Evolutionary conservation across 495 filamentous ascomycete species (phyloP).

Genomic region (Podospora fimiseda): DNA sequence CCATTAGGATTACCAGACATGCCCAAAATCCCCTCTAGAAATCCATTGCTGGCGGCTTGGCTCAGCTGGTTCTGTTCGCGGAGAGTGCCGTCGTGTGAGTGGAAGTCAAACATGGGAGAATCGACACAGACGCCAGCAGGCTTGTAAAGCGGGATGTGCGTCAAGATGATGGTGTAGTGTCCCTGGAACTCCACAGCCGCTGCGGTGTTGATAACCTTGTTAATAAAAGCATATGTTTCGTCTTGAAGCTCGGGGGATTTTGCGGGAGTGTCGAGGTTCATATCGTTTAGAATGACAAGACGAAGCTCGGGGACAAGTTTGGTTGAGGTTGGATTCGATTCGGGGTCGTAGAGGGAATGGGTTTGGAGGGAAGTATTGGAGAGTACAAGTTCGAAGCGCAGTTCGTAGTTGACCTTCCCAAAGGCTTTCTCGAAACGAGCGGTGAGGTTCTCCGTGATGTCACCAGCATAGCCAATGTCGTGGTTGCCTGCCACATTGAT

Average conservation of each 20-base stretch:
- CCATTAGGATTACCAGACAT: conserved; percentile 55
- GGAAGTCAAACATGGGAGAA: conserved; percentile 70
- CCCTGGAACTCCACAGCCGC: conserved; percentile 58
- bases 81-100: conserved; percentile 61
- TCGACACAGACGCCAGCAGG: conserved; percentile 76
- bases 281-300: conserved; percentile 78
- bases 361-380: conserved; percentile 20
- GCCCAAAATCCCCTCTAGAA: conserved; percentile 76
- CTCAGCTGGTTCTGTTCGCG: conserved; percentile 90
- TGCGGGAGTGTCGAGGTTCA: conserved; percentile 85
- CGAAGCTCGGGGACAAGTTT: conserved; percentile 58
- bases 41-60: conserved; percentile 53
- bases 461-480: conserved; percentile 92
- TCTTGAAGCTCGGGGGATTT: conserved; percentile 56
- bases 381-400: conserved; percentile 59
- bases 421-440: conserved; percentile 75
- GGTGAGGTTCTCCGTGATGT: conserved; percentile 65
- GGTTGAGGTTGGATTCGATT: conserved; percentile 30
- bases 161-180: conserved; percentile 75
- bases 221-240: conserved; percentile 70
- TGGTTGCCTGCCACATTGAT: conserved; percentile 94
- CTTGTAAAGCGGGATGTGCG: conserved; percentile 89
- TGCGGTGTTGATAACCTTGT: conserved; percentile 60
- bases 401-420: conserved; percentile 81
- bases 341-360: conserved; percentile 29